Evolutionary conservation across 495 filamentous ascomycete species (phyloP).

Genomic region (Sordaria brevicollis): DNA sequence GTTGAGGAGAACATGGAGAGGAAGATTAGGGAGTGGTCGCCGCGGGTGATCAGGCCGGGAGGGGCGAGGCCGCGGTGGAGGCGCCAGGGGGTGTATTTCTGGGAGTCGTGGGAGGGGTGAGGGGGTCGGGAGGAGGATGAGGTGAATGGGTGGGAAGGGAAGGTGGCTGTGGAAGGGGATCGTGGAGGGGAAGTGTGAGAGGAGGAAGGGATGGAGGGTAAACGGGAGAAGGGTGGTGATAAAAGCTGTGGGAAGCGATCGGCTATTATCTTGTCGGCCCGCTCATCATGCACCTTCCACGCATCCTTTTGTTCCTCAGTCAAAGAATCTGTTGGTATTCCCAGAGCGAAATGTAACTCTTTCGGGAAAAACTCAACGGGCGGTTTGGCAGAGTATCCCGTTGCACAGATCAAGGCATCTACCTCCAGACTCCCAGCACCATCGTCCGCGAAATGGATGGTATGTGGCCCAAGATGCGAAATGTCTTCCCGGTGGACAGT

Average conservation of each 20-base stretch:
- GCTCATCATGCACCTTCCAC: conserved; percentile 10
- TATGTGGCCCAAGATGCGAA: conserved; percentile 35
- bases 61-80: conserved; percentile 63
- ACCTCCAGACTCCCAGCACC: conserved; percentile 38
- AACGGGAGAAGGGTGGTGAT: conserved; percentile 9
- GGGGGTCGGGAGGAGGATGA: not conserved
- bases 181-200: not conserved
- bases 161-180: conserved; percentile 12
- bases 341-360: conserved; percentile 3
- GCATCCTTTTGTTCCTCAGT: not conserved
- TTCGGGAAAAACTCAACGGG: conserved; percentile 4
- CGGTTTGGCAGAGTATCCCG: conserved; percentile 38
- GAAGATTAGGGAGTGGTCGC: conserved; percentile 44
- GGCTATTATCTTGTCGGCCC: conserved; percentile 50
- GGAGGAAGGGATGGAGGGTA: conserved; percentile 1
- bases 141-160: conserved; percentile 7
- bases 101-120: not conserved
- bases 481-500: conserved; percentile 55
- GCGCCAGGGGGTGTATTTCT: conserved; percentile 24
- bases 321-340: conserved; percentile 6
- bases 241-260: conserved; percentile 45
- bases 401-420: conserved; percentile 55
- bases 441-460: conserved; percentile 28
- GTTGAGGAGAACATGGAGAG: conserved; percentile 52
- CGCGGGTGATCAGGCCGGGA: conserved; percentile 17